Conservation (phyloP, 2,329 filamentous ascomycete genomes). For the Paracamarosporium sp. region DNA sequence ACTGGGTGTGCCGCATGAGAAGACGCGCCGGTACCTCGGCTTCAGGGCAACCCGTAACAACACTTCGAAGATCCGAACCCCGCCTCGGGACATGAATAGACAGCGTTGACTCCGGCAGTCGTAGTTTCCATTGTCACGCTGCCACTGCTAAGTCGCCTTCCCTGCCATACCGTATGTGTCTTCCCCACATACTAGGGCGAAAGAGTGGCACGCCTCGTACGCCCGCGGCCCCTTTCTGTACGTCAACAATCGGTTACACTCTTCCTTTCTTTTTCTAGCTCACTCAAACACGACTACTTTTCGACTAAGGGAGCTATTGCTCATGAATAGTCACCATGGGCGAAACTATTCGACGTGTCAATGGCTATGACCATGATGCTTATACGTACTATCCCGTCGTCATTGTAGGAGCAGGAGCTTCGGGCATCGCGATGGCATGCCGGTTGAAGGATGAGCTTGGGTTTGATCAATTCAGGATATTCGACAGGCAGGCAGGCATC, state of each 20-base stretch:
- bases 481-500: conserved; percentile 63
- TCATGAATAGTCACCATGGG: conserved; percentile 24
- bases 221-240: neutral
- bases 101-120: neutral
- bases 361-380: conserved; percentile 47
- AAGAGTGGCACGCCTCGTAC: neutral
- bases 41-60: neutral
- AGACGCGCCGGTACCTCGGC: neutral
- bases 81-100: neutral
- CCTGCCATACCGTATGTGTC: neutral
- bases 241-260: neutral
- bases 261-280: neutral
- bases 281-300: neutral
- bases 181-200: neutral
- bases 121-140: neutral
- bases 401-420: conserved; percentile 68
- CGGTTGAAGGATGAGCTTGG: conserved; percentile 64
- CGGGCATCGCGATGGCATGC: conserved; percentile 67
- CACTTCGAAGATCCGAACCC: too few species aligned
- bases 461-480: conserved; percentile 66
- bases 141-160: neutral
- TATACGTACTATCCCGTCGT: conserved; percentile 57
- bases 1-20: neutral
- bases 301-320: neutral
- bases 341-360: conserved; percentile 45